These are phyloP conservation scores for Silene conica DNA, from an alignment of 148 eudicot species.

Conservation along the genomic window DNA sequence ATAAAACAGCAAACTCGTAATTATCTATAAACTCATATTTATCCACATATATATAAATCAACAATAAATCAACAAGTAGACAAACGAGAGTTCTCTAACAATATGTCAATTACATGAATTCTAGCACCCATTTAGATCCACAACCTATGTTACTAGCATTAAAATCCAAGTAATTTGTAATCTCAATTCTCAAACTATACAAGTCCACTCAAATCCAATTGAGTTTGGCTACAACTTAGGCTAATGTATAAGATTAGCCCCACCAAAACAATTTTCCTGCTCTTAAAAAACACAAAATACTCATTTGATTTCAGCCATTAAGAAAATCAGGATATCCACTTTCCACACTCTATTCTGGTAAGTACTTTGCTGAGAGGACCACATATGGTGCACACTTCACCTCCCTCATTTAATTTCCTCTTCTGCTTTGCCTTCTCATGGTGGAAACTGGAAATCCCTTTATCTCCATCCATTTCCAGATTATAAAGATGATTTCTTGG, in stretches of 20 bases:
- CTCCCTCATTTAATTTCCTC: conserved; percentile 10
- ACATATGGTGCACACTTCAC: conserved; percentile 12
- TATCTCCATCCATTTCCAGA: conserved; percentile 5
- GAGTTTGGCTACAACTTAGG: not conserved
- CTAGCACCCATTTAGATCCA: too few relatives aligned
- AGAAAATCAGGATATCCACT: conserved; percentile 13
- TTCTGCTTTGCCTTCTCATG: conserved; percentile 10
- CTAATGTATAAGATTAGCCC: not conserved
- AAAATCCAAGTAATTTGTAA: not conserved
- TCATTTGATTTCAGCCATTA: not conserved
- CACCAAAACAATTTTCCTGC: not conserved
- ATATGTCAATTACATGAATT: too few relatives aligned
- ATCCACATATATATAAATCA: too few relatives aligned
- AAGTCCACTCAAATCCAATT: not conserved
- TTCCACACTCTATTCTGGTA: not conserved
- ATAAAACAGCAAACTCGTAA: too few relatives aligned
- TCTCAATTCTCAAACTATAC: not conserved
- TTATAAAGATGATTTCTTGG: conserved; percentile 9
- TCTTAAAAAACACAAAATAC: not conserved
- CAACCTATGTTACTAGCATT: not conserved
- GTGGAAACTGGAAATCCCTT: conserved; percentile 16
- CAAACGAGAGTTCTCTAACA: too few relatives aligned
- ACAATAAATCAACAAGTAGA: too few relatives aligned
- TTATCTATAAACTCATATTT: too few relatives aligned
- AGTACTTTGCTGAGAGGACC: conserved; percentile 19